Conservation (phyloP, 148 eudicot genomes). For the Rhododendron mucronatum region DNA sequence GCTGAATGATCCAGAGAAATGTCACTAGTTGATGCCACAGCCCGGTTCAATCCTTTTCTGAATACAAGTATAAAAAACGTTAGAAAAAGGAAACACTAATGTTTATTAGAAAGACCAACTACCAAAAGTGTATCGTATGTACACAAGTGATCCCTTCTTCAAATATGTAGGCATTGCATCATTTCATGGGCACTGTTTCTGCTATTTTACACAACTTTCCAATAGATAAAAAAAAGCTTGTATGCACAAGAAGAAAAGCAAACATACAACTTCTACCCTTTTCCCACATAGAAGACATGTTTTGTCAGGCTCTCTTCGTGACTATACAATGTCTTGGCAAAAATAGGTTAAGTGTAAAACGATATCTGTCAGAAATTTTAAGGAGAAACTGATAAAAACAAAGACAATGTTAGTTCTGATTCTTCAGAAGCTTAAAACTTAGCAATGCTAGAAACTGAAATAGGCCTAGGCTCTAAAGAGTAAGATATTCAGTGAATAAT, state of each 20-base stretch:
- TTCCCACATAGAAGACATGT: background rate
- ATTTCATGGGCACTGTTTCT: conserved; percentile 1
- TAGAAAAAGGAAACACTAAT: background rate
- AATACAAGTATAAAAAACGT: background rate
- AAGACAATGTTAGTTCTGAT: background rate
- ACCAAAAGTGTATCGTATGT: background rate
- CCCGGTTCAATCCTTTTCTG: conserved; percentile 56
- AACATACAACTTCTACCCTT: background rate
- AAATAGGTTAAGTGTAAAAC: background rate
- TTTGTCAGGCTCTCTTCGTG: background rate
- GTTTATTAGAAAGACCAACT: background rate
- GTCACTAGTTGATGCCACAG: conserved; percentile 26
- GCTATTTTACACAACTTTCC: background rate
- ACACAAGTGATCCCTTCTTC: background rate
- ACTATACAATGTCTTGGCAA: background rate
- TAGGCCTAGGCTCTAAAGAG: background rate
- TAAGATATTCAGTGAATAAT: background rate
- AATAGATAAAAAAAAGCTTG: background rate
- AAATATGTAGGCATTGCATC: background rate
- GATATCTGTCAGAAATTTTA: background rate
- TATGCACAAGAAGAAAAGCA: background rate
- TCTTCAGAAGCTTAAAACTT: background rate
- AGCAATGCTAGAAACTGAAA: background rate
- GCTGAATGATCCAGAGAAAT: conserved; percentile 27
- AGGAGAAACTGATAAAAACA: background rate